Evolutionary conservation across 306 rosid species (phyloP).

Genomic region (Mimosa bimucronata): DNA sequence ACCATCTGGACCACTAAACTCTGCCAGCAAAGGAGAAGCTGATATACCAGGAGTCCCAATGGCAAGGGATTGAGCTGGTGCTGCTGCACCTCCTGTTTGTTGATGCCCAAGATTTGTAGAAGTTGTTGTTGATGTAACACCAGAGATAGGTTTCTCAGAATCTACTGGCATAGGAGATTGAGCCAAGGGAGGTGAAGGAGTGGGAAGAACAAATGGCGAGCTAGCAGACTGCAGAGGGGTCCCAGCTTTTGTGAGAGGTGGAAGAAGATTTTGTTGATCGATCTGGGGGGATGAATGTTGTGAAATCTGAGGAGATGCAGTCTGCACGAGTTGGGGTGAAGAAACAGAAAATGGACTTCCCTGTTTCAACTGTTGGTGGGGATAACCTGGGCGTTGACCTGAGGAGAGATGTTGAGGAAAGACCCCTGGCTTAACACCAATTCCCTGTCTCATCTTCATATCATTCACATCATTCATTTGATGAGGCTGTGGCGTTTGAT

Average conservation of each 20-base stretch:
- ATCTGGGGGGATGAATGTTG: conserved; percentile 98
- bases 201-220: conserved; percentile 86
- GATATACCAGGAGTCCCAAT: conserved; percentile 99
- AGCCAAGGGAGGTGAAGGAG: conserved; percentile 94
- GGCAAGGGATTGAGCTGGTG: conserved; percentile 87
- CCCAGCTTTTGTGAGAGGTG: conserved; percentile 69
- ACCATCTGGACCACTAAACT: conserved; percentile 78
- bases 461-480: conserved; percentile 83
- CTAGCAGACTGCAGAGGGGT: conserved; percentile 89
- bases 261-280: conserved; percentile 75
- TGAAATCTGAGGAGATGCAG: conserved; percentile 89
- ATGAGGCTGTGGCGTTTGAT: conserved; percentile 76
- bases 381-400: conserved; percentile 72
- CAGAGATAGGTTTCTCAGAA: conserved; percentile 75
- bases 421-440: conserved; percentile 66
- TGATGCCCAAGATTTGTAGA: conserved; percentile 74
- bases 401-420: conserved; percentile 73
- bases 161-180: conserved; percentile 96
- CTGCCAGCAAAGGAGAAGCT: conserved; percentile 97
- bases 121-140: conserved; percentile 65
- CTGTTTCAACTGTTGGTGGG: conserved; percentile 78
- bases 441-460: conserved; percentile 72
- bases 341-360: conserved; percentile 68
- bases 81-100: conserved; percentile 55
- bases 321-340: conserved; percentile 82